These are phyloP conservation scores for Solanum chmielewskii DNA, from an alignment of 257 asterid genomes.

Conservation along the genomic window DNA sequence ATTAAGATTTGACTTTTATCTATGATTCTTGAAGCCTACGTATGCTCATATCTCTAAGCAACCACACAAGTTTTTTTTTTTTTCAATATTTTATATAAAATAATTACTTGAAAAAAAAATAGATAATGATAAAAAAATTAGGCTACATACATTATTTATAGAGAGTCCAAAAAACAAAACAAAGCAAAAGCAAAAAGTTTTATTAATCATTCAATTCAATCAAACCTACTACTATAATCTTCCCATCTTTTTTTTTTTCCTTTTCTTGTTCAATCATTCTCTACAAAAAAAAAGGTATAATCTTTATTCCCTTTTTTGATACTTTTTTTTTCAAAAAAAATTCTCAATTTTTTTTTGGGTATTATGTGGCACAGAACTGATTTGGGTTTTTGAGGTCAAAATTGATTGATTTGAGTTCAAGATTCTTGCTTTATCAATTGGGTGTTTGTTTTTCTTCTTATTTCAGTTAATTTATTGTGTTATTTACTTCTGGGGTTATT, in stretches of 20 bases:
- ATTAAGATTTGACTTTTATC: not conserved
- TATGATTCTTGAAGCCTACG: not conserved
- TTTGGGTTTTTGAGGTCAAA: not conserved
- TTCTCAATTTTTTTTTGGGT: not conserved
- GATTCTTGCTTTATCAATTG: not conserved
- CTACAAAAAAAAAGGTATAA: not conserved
- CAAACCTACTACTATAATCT: not conserved
- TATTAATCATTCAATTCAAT: not conserved
- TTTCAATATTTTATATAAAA: not conserved
- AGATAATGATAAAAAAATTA: not conserved
- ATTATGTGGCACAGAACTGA: not conserved
- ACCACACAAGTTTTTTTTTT: not conserved
- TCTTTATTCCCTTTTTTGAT: not conserved
- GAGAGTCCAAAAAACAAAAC: not conserved
- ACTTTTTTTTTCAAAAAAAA: not conserved
- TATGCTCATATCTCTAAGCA: not conserved
- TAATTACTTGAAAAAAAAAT: not conserved
- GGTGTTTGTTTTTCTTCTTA: not conserved
- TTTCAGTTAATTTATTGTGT: not conserved
- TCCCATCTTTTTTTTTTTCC: not conserved
- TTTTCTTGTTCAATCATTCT: not conserved
- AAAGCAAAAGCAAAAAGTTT: not conserved
- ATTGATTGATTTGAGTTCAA: not conserved
- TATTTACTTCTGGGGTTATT: not conserved
- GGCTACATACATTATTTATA: not conserved